A percentile compares a stretch with the other conserved stretches of the same genome.
Conservation (phyloP, 192 early-diverging fungal species). For the Fimicolochytrium jonesii region DNA sequence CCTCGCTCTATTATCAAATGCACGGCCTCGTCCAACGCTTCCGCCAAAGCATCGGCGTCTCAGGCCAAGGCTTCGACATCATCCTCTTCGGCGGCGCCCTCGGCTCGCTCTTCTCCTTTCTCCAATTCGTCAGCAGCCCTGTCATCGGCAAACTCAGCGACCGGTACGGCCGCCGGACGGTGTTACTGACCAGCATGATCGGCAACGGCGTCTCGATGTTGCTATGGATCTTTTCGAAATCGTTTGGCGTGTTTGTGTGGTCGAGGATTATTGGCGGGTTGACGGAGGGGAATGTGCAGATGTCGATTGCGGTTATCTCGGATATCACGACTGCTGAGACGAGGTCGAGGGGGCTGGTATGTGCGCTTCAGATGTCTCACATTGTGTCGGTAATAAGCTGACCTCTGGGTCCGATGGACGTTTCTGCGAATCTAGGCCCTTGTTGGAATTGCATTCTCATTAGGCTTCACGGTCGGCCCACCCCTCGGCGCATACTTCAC, state of each 20-base stretch:
- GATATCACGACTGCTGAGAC: slow-evolving; percentile 80
- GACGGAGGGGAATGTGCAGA: slow-evolving; percentile 97
- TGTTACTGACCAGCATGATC: slow-evolving; percentile 83
- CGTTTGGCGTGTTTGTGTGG: slow-evolving; percentile 79
- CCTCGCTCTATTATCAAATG: slow-evolving; percentile 32
- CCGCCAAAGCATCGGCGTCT: slow-evolving; percentile 31
- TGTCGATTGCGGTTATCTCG: slow-evolving; percentile 91
- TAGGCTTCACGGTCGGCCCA: slow-evolving; percentile 94
- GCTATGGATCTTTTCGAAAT: slow-evolving; percentile 84
- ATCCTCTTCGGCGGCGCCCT: slow-evolving; percentile 88
- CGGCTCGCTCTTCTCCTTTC: slow-evolving; percentile 89
- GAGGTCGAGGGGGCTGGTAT: slow-evolving; percentile 76
- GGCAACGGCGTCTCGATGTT: slow-evolving; percentile 86
- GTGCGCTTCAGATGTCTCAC: no score
- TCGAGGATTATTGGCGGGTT: slow-evolving; percentile 87
- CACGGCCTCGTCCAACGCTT: slow-evolving; percentile 40
- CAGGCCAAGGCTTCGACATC: slow-evolving; percentile 48
- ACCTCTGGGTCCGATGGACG: no score
- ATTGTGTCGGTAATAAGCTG: no score
- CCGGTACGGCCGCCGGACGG: slow-evolving; percentile 70
- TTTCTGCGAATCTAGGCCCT: no score
- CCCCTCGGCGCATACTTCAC: slow-evolving; percentile 70
- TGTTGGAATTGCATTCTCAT: slow-evolving; percentile 94
- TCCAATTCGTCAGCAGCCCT: slow-evolving; percentile 86
- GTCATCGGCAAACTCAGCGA: slow-evolving; percentile 80